Evolutionary conservation across 2,329 filamentous ascomycete species (phyloP).

Genomic region (Celoporthe dispersa): DNA sequence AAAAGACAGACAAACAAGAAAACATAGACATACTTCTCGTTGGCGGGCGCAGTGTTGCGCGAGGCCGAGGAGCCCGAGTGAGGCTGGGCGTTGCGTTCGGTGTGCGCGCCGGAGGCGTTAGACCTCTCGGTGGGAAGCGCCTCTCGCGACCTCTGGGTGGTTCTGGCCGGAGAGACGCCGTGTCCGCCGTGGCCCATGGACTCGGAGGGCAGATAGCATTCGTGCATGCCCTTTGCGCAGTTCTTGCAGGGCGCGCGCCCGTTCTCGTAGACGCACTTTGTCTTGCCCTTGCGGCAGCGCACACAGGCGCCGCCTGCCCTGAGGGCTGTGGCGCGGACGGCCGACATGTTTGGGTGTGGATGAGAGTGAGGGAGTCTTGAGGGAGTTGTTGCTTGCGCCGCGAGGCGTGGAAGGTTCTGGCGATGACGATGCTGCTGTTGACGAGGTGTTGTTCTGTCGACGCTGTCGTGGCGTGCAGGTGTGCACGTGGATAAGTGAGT

Average conservation of each 20-base stretch:
- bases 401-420: too few relatives aligned
- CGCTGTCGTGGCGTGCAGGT: background rate
- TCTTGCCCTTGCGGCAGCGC: conserved; percentile 67
- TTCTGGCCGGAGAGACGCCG: conserved; percentile 60
- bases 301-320: conserved; percentile 65
- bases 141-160: conserved; percentile 57
- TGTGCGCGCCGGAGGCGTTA: conserved; percentile 46
- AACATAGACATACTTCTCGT: conserved; percentile 58
- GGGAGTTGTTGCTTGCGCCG: background rate
- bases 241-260: conserved; percentile 66
- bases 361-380: background rate
- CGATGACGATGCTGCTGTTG: background rate
- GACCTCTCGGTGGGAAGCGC: conserved; percentile 57
- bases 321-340: conserved; percentile 62
- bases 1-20: conserved; percentile 22
- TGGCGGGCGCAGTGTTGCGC: conserved; percentile 51
- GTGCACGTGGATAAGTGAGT: background rate
- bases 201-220: conserved; percentile 66
- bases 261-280: conserved; percentile 67
- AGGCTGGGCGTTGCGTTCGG: conserved; percentile 48
- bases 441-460: too few relatives aligned
- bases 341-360: conserved; percentile 44
- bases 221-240: conserved; percentile 67
- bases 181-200: conserved; percentile 61
- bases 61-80: conserved; percentile 46